Conservation (phyloP, 306 rosid species). For the Cucumis hystrix region DNA sequence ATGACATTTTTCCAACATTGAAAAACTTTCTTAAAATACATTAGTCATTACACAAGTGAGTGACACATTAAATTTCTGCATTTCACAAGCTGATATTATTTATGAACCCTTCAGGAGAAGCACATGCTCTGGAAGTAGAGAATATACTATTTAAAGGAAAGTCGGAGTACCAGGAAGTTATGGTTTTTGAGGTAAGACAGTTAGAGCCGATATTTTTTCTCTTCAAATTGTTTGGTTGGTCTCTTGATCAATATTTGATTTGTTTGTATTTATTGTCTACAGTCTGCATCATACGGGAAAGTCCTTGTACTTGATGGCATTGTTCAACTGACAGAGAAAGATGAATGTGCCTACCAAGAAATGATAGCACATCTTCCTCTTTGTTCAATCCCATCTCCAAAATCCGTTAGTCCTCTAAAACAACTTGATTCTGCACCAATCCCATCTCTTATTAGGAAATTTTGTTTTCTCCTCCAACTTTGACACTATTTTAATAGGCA, state of each 20-base stretch:
- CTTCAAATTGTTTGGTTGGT: background rate
- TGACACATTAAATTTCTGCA: background rate
- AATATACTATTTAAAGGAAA: conserved; percentile 50
- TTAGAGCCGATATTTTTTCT: background rate
- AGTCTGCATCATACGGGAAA: conserved; percentile 81
- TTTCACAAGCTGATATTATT: background rate
- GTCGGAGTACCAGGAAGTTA: conserved; percentile 82
- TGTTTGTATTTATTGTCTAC: conserved; percentile 8
- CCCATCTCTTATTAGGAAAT: background rate
- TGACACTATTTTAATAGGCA: background rate
- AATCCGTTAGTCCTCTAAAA: conserved; percentile 33
- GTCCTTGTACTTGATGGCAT: conserved; percentile 98
- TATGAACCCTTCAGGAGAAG: conserved; percentile 48
- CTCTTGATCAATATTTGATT: conserved; percentile 9
- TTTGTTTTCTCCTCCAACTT: background rate
- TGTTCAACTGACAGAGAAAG: conserved; percentile 90
- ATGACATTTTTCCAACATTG: background rate
- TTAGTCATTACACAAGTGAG: background rate
- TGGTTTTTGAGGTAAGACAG: conserved; percentile 69
- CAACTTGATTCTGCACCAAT: background rate
- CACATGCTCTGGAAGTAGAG: conserved; percentile 72
- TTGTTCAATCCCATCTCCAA: conserved; percentile 78
- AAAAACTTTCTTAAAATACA: background rate
- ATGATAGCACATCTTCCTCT: conserved; percentile 98
- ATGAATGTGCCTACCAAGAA: conserved; percentile 99